A percentile compares a stretch with the other conserved stretches of the same genome.
Evolutionary conservation across 805 yeast species (phyloP).

Genomic region (Citeromyces matritensis): DNA sequence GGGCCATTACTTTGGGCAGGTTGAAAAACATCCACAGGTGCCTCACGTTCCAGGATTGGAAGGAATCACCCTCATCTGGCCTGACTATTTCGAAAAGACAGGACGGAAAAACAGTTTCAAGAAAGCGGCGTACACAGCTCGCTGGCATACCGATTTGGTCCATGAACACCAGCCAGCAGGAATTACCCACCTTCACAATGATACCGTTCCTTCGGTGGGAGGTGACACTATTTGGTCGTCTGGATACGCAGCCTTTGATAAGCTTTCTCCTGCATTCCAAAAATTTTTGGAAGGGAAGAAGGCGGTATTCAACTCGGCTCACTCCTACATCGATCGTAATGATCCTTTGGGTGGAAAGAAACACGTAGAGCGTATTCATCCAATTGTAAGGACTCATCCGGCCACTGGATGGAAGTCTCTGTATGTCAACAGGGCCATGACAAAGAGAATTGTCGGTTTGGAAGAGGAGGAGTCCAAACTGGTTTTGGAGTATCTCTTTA

Average conservation of each 20-base stretch:
- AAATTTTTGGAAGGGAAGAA: slow-evolving; percentile 35
- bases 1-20: slow-evolving; percentile 29
- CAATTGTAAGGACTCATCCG: slow-evolving; percentile 49
- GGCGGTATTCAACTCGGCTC: slow-evolving; percentile 26
- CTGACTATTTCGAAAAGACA: slow-evolving; percentile 16
- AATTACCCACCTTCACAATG: slow-evolving; percentile 35
- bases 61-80: slow-evolving; percentile 27
- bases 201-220: slow-evolving; percentile 31
- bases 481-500: slow-evolving; percentile 28
- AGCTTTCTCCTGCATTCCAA: slow-evolving; percentile 34
- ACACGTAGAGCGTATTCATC: slow-evolving; percentile 40
- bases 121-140: slow-evolving; percentile 8
- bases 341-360: slow-evolving; percentile 30
- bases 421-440: slow-evolving; percentile 35
- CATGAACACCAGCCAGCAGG: slow-evolving; percentile 46
- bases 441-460: slow-evolving; percentile 35
- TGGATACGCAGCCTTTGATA: slow-evolving; percentile 45
- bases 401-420: slow-evolving; percentile 49
- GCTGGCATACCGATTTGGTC: slow-evolving; percentile 39
- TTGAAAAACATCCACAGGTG: slow-evolving; percentile 22
- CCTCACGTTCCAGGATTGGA: slow-evolving; percentile 17
- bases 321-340: slow-evolving; percentile 20
- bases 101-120: slow-evolving; percentile 9
- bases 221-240: slow-evolving; percentile 46
- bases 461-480: slow-evolving; percentile 32